phyloP scores from a whole-genome alignment of 495 filamentous ascomycete species.

The Penicillium coffeae region DNA sequence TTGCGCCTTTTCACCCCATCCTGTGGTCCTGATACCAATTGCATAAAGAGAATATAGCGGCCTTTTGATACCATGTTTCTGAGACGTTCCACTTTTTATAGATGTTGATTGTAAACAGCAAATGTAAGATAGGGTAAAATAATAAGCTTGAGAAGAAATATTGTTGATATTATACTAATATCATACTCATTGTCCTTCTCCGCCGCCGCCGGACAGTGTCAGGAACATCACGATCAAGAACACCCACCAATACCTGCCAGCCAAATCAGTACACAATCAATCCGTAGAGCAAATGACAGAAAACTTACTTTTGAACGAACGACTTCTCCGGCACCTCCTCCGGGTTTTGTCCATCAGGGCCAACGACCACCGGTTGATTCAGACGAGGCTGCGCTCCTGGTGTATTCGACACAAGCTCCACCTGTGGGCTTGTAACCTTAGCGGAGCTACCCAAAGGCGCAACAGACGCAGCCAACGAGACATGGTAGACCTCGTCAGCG shows the following conservation, averaged over 20 bases:
- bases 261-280: not conserved
- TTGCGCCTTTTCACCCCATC: not conserved
- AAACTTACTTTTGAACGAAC: slow-evolving; percentile 45
- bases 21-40: not conserved
- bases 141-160: too few relatives aligned
- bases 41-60: not conserved
- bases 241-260: slow-evolving; percentile 46
- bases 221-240: slow-evolving; percentile 40
- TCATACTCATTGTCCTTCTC: slow-evolving; percentile 18
- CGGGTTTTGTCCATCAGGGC: slow-evolving; percentile 34
- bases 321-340: slow-evolving; percentile 40
- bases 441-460: not conserved
- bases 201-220: slow-evolving; percentile 41
- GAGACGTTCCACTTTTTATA: too few relatives aligned
- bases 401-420: slow-evolving; percentile 28
- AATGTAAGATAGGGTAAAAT: too few relatives aligned
- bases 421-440: slow-evolving; percentile 4
- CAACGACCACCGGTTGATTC: slow-evolving; percentile 40
- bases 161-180: not conserved
- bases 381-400: slow-evolving; percentile 35
- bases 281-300: not conserved
- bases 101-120: too few relatives aligned
- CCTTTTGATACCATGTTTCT: not conserved
- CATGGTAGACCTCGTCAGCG: slow-evolving; percentile 35
- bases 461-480: slow-evolving; percentile 23